Evolutionary conservation across 2,329 filamentous ascomycete genomes (phyloP).

Genomic region (Colletotrichum orbiculare): DNA sequence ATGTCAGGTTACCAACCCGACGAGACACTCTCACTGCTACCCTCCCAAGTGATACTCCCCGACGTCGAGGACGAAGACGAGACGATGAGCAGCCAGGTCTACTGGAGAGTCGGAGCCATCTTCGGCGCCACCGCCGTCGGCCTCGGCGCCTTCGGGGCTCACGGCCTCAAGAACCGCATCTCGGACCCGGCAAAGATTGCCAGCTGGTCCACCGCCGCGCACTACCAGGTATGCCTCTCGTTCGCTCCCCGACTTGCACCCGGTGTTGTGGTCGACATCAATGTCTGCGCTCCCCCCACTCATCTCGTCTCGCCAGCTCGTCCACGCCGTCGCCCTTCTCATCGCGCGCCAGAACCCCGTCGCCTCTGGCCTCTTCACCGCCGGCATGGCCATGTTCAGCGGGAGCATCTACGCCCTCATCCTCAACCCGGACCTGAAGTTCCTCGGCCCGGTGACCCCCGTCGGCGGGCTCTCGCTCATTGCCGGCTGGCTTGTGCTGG

Average conservation of each 20-base stretch:
- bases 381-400: conserved; percentile 75
- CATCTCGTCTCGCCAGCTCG: conserved; percentile 55
- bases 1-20: conserved; percentile 16
- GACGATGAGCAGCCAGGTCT: conserved; percentile 46
- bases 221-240: conserved; percentile 66
- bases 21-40: conserved; percentile 21
- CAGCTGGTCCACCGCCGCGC: conserved; percentile 73
- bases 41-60: background rate
- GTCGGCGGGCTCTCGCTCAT: conserved; percentile 73
- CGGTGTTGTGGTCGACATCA: too few species aligned
- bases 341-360: conserved; percentile 67
- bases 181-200: conserved; percentile 67
- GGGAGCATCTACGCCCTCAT: conserved; percentile 73
- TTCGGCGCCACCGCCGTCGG: conserved; percentile 71
- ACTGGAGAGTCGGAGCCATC: conserved; percentile 72
- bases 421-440: conserved; percentile 70
- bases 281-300: background rate
- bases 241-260: background rate
- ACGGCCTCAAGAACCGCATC: conserved; percentile 72
- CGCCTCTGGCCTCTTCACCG: conserved; percentile 68
- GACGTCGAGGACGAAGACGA: conserved; percentile 7
- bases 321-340: conserved; percentile 71
- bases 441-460: conserved; percentile 73
- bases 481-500: conserved; percentile 67
- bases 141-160: conserved; percentile 75